Percentiles rank a stretch among this genome's conserved stretches.
phyloP scores from a whole-genome alignment of 2,329 filamentous ascomycete species.

The Berkeleyomyces basicola region DNA sequence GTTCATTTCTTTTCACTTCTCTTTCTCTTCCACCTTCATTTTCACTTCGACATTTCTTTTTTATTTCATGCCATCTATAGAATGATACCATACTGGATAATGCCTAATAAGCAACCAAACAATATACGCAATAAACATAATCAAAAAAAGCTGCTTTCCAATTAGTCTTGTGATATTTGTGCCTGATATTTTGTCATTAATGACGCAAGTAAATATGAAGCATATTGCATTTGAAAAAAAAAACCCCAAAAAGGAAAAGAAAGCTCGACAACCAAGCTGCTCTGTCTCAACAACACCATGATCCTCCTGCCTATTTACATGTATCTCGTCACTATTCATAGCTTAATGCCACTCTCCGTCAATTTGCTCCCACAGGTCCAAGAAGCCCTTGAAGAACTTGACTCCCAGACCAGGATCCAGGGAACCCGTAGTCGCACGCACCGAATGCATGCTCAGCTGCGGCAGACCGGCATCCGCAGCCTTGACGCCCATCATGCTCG shows the following conservation, averaged over 20 bases:
- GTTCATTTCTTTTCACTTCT: background rate
- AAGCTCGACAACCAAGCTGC: no score
- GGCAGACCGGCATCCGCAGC: constrained; percentile 79
- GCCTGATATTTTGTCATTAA: no score
- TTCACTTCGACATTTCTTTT: background rate
- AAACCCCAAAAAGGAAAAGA: no score
- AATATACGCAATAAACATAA: background rate
- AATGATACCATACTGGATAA: background rate
- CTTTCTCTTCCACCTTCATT: background rate
- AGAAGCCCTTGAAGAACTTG: constrained; percentile 75
- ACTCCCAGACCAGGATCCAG: constrained; percentile 79
- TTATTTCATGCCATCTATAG: background rate
- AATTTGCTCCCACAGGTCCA: constrained; percentile 71
- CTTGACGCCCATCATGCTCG: constrained; percentile 60
- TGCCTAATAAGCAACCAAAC: background rate
- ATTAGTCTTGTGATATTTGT: no score
- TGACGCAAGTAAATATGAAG: no score
- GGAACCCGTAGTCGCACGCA: constrained; percentile 73
- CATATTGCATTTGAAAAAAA: no score
- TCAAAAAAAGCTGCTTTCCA: background rate
- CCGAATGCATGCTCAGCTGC: constrained; percentile 86
- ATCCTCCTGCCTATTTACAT: background rate
- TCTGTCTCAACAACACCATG: background rate
- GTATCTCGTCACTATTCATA: background rate
- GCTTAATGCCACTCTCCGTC: constrained; percentile 55